These are phyloP conservation scores for Crassisporium funariophilum DNA, from an alignment of 768 basidiomycete genomes.

Conservation along the genomic window DNA sequence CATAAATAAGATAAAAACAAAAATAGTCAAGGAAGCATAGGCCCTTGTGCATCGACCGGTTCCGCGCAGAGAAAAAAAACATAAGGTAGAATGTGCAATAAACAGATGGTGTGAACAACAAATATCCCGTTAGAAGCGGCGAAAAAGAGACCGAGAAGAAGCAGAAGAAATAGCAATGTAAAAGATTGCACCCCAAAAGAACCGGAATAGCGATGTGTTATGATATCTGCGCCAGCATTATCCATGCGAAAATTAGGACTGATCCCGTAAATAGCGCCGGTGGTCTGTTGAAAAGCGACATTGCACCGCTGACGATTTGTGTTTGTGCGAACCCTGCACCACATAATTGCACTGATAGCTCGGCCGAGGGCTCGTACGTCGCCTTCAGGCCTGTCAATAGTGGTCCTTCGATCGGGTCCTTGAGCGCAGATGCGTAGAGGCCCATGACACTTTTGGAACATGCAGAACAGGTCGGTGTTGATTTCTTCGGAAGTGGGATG, in stretches of 20 bases:
- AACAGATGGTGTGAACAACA: too few species aligned
- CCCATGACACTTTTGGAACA: conserved; percentile 66
- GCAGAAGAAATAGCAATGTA: too few species aligned
- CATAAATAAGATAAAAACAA: too few species aligned
- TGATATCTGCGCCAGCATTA: conserved; percentile 3
- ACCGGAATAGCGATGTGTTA: too few species aligned
- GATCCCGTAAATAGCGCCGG: conserved; percentile 1
- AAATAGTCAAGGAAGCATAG: too few species aligned
- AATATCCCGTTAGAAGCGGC: too few species aligned
- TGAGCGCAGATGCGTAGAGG: conserved; percentile 50
- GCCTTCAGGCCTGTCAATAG: conserved; percentile 39
- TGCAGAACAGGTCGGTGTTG: conserved; percentile 57
- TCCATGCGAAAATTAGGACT: conserved; percentile 4
- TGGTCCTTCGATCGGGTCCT: conserved; percentile 24
- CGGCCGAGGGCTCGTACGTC: conserved; percentile 53
- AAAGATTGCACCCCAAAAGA: too few species aligned
- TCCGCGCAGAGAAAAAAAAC: too few species aligned
- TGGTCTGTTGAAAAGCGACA: conserved; percentile 1
- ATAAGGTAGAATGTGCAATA: too few species aligned
- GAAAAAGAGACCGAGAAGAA: too few species aligned
- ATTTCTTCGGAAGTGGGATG: conserved; percentile 47
- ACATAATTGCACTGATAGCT: conserved; percentile 48
- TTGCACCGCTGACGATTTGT: conserved; percentile 14
- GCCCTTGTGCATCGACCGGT: too few species aligned
- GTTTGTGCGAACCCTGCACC: conserved; percentile 50